Evolutionary conservation across 306 rosid genomes (phyloP).

Genomic region (Begonia fuchsioides): DNA sequence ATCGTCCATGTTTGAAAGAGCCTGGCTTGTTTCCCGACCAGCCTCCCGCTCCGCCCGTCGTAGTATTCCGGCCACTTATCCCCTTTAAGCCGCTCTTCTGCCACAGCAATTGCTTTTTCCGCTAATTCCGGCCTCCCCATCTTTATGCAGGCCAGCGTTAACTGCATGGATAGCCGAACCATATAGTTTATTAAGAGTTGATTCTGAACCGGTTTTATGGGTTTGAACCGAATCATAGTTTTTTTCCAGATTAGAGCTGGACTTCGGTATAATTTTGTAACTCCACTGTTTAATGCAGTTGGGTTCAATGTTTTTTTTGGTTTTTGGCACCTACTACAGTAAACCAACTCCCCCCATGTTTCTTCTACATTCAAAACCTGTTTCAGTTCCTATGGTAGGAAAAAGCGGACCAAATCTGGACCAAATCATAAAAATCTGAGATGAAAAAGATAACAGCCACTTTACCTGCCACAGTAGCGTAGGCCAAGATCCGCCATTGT

Average conservation of each 20-base stretch:
- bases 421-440: background rate
- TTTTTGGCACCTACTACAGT: too few species aligned
- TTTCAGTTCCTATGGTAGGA: too few species aligned
- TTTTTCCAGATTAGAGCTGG: too few species aligned
- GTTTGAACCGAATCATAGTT: too few species aligned
- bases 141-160: constrained; percentile 81
- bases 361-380: too few species aligned
- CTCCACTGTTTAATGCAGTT: too few species aligned
- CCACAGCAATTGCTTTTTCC: constrained; percentile 48
- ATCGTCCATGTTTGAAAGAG: constrained; percentile 71
- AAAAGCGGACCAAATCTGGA: too few species aligned
- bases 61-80: constrained; percentile 85
- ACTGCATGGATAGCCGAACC: constrained; percentile 35
- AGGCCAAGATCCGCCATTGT: constrained; percentile 94
- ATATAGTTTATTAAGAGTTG: too few species aligned
- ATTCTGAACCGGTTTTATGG: too few species aligned
- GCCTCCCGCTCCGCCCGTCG: constrained; percentile 53
- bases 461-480: constrained; percentile 86
- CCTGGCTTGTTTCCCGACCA: constrained; percentile 66
- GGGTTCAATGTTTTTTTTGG: too few species aligned
- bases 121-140: constrained; percentile 69
- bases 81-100: constrained; percentile 44
- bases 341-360: too few species aligned
- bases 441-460: background rate
- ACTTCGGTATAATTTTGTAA: too few species aligned